phyloP scores from a whole-genome alignment of 2,329 filamentous ascomycete species.

The Pseudofabraea citricarpa region DNA sequence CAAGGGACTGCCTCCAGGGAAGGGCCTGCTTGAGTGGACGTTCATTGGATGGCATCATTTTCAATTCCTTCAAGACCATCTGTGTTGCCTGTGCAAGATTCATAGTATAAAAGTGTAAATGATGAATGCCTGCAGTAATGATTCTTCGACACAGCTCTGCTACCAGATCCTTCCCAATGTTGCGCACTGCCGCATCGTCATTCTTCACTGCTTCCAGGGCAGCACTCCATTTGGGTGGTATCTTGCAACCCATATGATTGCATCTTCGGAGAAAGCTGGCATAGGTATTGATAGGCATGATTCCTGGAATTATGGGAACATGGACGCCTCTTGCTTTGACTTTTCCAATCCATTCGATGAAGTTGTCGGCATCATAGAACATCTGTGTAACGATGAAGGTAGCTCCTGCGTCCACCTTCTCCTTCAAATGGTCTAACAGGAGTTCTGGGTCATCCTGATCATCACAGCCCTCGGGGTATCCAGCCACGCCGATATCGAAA shows the following conservation, averaged over 20 bases:
- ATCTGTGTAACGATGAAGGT: slow-evolving; percentile 97
- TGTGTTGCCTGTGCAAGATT: slow-evolving; percentile 91
- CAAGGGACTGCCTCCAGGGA: slow-evolving; percentile 93
- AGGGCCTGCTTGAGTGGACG: slow-evolving; percentile 83
- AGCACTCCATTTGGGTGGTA: slow-evolving; percentile 77
- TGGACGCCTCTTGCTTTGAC: slow-evolving; percentile 81
- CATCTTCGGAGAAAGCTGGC: slow-evolving; percentile 86
- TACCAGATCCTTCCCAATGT: slow-evolving; percentile 81
- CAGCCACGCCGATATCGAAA: slow-evolving; percentile 96
- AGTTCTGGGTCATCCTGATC: slow-evolving; percentile 84
- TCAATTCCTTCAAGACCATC: slow-evolving; percentile 88
- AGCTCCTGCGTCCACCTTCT: slow-evolving; percentile 92
- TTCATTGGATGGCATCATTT: slow-evolving; percentile 71
- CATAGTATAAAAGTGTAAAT: slow-evolving; percentile 99
- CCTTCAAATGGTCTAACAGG: slow-evolving; percentile 87
- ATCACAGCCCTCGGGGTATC: slow-evolving; percentile 92
- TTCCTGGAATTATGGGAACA: slow-evolving; percentile 78
- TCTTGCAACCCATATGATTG: slow-evolving; percentile 82
- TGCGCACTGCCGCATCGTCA: slow-evolving; percentile 86
- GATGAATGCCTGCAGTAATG: slow-evolving; percentile 70
- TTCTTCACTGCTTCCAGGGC: slow-evolving; percentile 92
- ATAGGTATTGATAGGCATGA: slow-evolving; percentile 94
- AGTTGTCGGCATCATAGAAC: slow-evolving; percentile 98
- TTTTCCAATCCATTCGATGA: slow-evolving; percentile 83
- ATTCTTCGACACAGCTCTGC: slow-evolving; percentile 87